These are phyloP conservation scores for Globisporangium nagaii DNA, from an alignment of 352 stramenopile species.

Conservation along the genomic window DNA sequence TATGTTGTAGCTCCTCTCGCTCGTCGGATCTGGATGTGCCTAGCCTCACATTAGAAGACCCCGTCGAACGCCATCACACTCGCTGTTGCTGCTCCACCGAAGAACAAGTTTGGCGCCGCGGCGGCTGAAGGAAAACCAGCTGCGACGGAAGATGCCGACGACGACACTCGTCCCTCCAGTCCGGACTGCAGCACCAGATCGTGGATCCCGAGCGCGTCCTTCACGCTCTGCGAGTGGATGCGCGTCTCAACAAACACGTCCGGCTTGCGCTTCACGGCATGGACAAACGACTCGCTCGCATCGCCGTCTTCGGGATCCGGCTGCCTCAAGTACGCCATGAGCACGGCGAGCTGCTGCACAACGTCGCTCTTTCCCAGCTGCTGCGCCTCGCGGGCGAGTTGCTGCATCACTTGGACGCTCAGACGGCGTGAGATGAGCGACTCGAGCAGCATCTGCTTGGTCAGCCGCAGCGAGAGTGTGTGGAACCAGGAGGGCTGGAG, in stretches of 20 bases:
- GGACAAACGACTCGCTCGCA: background rate
- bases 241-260: conserved; percentile 19
- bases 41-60: conserved; percentile 4
- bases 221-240: conserved; percentile 25
- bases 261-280: background rate
- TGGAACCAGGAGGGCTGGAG: conserved; percentile 25
- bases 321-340: conserved; percentile 31
- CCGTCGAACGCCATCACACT: conserved; percentile 1
- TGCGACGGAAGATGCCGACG: too few relatives aligned
- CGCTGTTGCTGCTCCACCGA: background rate
- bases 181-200: conserved; percentile 18
- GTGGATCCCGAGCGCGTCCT: conserved; percentile 32
- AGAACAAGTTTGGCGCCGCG: background rate
- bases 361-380: conserved; percentile 17
- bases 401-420: conserved; percentile 28
- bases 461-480: conserved; percentile 35
- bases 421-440: conserved; percentile 41
- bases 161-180: conserved; percentile 7
- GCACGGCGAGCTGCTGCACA: conserved; percentile 25
- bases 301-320: background rate
- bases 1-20: background rate
- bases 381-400: conserved; percentile 31
- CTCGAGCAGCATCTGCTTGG: conserved; percentile 53
- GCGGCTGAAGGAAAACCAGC: background rate
- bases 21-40: background rate